Base-by-base conservation (phyloP, 2,329 filamentous ascomycete genomes). In the Colletotrichum sp. region DNA sequence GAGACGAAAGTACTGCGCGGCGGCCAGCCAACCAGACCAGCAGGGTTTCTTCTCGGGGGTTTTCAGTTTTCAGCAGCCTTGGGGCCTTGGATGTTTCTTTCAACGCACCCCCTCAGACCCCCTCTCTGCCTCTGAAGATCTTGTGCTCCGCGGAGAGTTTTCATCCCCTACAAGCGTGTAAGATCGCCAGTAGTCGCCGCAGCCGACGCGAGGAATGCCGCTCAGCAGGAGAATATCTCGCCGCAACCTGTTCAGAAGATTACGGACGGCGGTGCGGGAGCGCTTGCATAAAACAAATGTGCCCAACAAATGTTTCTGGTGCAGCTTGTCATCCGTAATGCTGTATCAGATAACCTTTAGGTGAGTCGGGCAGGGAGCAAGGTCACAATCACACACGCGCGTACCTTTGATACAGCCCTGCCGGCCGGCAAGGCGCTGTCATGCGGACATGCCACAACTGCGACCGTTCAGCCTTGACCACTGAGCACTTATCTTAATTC, bases 371-470 rank as follows among this genome's bases (percentile, higher is more conserved):
- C 63, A 66, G 3, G 36, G 52, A 28, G 25, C 57, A 52, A 22
- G 44, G 44, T 52, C 44, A 52, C 44, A 52, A 8, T 52, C 44
- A 52, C 44, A 52, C n/a, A 8, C n/a, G 6, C 12, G 44, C 19
- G 39, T 44, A 12, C 39, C 39, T 44, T 60, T 34, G 19, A 61
- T 30, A 55, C 27, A 61, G 59, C 19, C 55, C 34, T 34, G 34
- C 48, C 44, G 72, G 28, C 68, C 34, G 34, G 60, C 68, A 27
- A 48, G 34, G 68, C 60, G 34, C 19, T 25, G 68, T 74, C 71
- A 73, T 73, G 71, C 66, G 66, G 64, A 32, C 65, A 44, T 73
- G 66, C 66, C 71, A 70, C 57, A 70, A 73, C 57, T 64, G 71
- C 55, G 68, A 57, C 57, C 55, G 19, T 48, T 39, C 36, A 57